Evolutionary conservation across 192 early-diverging fungal species (phyloP), one percentile per base, ranked within the genome.

Genomic region (Backusella mclennaniae): DNA sequence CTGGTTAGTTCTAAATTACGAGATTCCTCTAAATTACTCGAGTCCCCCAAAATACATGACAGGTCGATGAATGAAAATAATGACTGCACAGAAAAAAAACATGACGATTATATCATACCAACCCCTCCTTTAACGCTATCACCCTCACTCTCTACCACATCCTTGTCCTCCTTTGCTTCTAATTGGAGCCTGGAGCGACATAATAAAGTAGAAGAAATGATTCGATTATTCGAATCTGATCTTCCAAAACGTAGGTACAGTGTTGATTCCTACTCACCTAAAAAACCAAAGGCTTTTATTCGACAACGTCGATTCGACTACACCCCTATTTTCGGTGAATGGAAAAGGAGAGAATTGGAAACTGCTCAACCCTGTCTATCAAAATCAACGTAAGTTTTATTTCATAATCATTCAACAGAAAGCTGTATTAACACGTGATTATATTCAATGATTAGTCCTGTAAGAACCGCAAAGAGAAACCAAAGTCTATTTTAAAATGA

Each of bases 331-430:
- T 63, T 63, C 29, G 23, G 56, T 29, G 56, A 26, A 63, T 63
- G 56, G 56, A 63, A 63, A 63, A 63, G 56, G 56, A 63, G 56
- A 63, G 56, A 63, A 63, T 63, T 63, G 56, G 26, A 63, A 63
- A 63, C 11, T 63, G 23, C 56, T 63, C 56, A 63, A 29, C 56
- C 11, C 14, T 26, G 23, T 29, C 26, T 12, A 63, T 63, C 56
- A 63, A 63, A 63, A 63, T 63, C 56, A 63, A 63, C 56, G 56
- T 63, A 63, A 63, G 56, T 63, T 29, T 29, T 63, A 29, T 63
- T 29, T 29, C 56, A 63, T 12, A 53, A 21, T n/a, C 23, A 63
- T 14, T 26, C 7, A 23, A 23, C 9, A 14, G 23, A 56, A 9
- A 29, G 11, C 1, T 29, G 23, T 29, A 63, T 7, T 63, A 1